Base-by-base conservation (phyloP, 2,329 filamentous ascomycete species). In the Aspergillus piperis region DNA sequence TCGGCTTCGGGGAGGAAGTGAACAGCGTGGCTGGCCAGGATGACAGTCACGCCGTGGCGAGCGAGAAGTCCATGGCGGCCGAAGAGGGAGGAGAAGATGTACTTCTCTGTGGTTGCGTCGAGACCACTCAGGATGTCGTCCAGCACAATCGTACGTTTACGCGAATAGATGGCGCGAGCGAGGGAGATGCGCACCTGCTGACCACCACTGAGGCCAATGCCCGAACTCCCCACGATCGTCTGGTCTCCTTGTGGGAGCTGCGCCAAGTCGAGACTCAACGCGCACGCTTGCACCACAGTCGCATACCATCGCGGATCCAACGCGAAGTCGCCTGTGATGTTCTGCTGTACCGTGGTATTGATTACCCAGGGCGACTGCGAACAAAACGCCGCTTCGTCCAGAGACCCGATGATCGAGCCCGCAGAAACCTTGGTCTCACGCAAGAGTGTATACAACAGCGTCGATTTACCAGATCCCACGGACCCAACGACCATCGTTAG, bases 21-120 rank as follows among this genome's bases (percentile, higher is more conserved):
- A 39, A 74, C 72, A 21, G 72, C 71, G 48, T 81, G 78, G 0
- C 80, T 81, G 0, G 77, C 75, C 3, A 85, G 65, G 1, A 85
- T 62, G 0, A 81, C 76, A 0, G 80, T 82, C 7, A 71, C 71
- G 0, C 72, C 70, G 17, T 70, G 65, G 13, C 65, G 68, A 11
- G 75, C 74, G 1, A 83, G 66, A 1, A 84, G 58, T 0, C 83
- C 83, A 3, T 69, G n/a, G 8, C 59, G 63, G 1, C 78, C 77
- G 38, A 80, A 73, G 5, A 80, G 67, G 54, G 73, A 71, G 39
- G 75, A 68, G 64, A 77, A 78, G 2, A 80, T 72, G 11, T 65
- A 64, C 21, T 72, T 71, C 23, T 76, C 75, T 1, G 78, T 80
- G 11, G 71, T 65, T 32, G 71, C 68, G 55, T 81, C 78, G 5